Conservation (phyloP, 2,329 filamentous ascomycete genomes). For the Teratosphaeria nubilosa region DNA sequence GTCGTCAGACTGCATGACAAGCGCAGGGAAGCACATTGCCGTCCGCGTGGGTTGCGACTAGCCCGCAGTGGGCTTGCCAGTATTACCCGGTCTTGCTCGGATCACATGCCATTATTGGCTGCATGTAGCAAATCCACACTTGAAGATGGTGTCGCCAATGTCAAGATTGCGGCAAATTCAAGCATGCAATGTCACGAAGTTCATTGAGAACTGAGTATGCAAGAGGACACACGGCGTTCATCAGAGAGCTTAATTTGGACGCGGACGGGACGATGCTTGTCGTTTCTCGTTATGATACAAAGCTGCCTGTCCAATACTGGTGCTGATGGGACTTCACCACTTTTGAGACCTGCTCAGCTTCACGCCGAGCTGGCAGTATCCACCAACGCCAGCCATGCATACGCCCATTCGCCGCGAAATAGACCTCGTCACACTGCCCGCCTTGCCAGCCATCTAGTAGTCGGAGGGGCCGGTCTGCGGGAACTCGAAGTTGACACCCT, state of each 20-base stretch:
- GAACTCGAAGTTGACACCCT: conserved; percentile 97
- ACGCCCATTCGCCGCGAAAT: not conserved
- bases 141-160: not conserved
- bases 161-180: not conserved
- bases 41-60: not conserved
- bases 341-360: not conserved
- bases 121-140: not conserved
- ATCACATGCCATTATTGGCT: not conserved
- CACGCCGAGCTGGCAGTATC: not conserved
- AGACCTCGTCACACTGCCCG: not conserved
- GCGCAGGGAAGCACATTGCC: not conserved
- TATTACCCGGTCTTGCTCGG: not conserved
- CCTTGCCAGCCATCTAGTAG: conserved; percentile 53
- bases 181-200: not conserved
- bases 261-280: not conserved
- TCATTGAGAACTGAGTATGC: too few relatives aligned
- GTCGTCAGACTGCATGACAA: not conserved
- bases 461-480: conserved; percentile 66
- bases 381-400: not conserved
- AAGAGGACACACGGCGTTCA: not conserved
- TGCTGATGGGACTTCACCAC: not conserved
- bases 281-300: not conserved
- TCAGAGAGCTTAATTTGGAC: not conserved
- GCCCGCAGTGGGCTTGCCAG: not conserved
- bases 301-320: not conserved